Evolutionary conservation across 192 early-diverging fungal genomes (phyloP), one percentile per base, ranked within the genome.

Genomic region (Coemansia sp.): DNA sequence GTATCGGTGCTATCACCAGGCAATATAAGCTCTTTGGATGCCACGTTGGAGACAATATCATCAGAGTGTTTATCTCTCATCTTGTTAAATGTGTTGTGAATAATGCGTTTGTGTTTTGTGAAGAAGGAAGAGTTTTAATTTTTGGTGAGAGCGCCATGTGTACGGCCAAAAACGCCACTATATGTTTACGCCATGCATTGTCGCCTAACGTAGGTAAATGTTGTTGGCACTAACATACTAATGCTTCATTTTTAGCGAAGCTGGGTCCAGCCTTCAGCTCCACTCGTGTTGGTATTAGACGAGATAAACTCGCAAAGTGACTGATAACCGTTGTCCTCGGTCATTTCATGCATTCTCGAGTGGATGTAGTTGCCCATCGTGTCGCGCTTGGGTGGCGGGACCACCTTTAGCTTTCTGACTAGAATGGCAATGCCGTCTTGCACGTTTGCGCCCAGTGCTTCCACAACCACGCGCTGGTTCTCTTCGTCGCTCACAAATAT

Each of bases 341-440:
- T 66, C 3, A 63, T n/a, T 32, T 69, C 76, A 17, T 60, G 69
- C 11, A 63, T 27, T 52, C 52, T 56, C 8, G 65, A 48, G 19
- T 49, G 41, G 3, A 66, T 32, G 27, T 69, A 72, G 56, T 69
- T 66, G 52, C 66, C 76, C 50, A 78, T 24, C 14, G 25, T 56
- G 48, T 69, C 66, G 24, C 63, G 47, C 49, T 60, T 66, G n/a
- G 76, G 76, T 37, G 76, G 55, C 4, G 65, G 23, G 17, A 55
- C 22, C 1, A 39, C 39, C 8, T 63, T 43, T 21, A 78, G 63
- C 38, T 66, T 69, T 12, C 76, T 35, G 49, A 78, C 19, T 32
- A 78, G 59, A 24, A 78, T 35, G 14, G 70, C 76, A 21, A 78
- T 66, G 45, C 76, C 76, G 48, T 78, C 76, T 39, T 72, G 66